Evolutionary conservation across 2,329 filamentous ascomycete species (phyloP).

Genomic region (Fusarium pininemorale): DNA sequence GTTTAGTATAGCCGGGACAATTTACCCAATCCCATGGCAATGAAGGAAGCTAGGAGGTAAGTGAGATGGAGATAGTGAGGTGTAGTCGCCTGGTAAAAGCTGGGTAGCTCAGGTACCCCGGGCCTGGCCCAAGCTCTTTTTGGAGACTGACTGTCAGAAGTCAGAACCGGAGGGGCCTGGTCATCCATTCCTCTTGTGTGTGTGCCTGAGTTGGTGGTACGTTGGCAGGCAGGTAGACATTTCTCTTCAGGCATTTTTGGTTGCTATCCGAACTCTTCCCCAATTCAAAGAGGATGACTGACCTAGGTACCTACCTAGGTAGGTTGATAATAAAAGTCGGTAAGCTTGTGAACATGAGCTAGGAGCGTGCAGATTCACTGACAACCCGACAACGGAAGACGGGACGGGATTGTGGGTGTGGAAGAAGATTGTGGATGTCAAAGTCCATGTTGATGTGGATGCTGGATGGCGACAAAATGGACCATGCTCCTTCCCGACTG

Average conservation of each 20-base stretch:
- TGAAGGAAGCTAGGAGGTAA: constrained; percentile 5
- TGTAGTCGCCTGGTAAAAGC: constrained; percentile 4
- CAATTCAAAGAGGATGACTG: background rate
- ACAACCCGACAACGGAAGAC: background rate
- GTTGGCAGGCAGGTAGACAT: background rate
- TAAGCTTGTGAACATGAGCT: background rate
- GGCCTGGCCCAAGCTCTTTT: constrained; percentile 31
- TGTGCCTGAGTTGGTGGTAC: background rate
- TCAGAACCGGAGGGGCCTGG: constrained; percentile 31
- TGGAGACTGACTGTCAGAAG: constrained; percentile 35
- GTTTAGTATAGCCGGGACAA: constrained; percentile 25
- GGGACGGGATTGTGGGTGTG: background rate
- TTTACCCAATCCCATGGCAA: constrained; percentile 29
- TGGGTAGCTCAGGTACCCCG: constrained; percentile 20
- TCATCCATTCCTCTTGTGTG: background rate
- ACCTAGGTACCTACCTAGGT: background rate
- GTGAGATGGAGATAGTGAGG: constrained; percentile 13
- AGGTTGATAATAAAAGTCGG: background rate
- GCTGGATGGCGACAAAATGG: constrained; percentile 26
- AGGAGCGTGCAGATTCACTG: background rate
- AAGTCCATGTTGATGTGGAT: constrained; percentile 23
- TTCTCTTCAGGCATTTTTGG: background rate
- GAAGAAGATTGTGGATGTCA: background rate
- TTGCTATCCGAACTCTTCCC: background rate
- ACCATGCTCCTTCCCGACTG: constrained; percentile 36